Evolutionary conservation across 257 asterid species (phyloP).

Genomic region (Solanum commersonii): DNA sequence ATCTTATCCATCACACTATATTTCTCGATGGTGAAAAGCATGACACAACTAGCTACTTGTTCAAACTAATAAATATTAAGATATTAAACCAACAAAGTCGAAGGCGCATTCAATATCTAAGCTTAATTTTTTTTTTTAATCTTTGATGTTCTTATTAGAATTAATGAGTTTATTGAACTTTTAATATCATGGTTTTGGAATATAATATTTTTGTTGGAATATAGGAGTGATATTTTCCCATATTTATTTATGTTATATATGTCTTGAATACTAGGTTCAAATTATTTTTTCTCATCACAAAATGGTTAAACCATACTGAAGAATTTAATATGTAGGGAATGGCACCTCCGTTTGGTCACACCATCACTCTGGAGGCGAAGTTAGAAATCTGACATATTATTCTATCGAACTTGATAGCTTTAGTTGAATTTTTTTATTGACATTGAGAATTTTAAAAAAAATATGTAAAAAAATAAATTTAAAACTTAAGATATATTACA

Average conservation of each 20-base stretch:
- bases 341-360: not conserved
- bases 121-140: not conserved
- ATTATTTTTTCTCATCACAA: too few species aligned
- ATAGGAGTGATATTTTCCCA: too few species aligned
- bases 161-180: not conserved
- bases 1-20: too few species aligned
- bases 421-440: not conserved
- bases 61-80: not conserved
- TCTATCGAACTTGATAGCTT: not conserved
- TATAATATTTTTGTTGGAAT: not conserved
- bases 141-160: not conserved
- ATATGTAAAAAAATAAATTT: too few species aligned
- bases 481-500: too few species aligned
- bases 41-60: too few species aligned
- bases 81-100: not conserved
- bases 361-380: not conserved
- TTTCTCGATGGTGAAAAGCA: too few species aligned
- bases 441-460: not conserved
- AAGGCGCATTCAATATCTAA: not conserved
- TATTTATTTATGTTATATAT: too few species aligned
- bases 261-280: not conserved
- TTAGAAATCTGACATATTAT: not conserved
- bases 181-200: not conserved
- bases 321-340: not conserved
- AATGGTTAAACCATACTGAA: not conserved